Conservation (phyloP, 2,329 filamentous ascomycete genomes). For the Xylaria hypoxylon region DNA sequence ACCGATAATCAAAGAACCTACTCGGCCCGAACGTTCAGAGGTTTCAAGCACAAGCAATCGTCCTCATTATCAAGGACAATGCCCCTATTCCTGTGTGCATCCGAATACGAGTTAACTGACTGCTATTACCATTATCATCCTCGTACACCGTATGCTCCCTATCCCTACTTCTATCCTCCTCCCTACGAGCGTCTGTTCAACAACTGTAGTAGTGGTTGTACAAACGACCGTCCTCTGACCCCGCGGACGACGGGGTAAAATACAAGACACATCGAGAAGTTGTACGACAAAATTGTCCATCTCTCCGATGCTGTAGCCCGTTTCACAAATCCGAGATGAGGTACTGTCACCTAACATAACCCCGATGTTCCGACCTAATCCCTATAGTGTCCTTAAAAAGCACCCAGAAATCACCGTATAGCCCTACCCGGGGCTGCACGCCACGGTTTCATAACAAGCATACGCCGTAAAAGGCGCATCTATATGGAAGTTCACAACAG, state of each 20-base stretch:
- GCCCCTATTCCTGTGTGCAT: too few relatives aligned
- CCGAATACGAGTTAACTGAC: constrained; percentile 2
- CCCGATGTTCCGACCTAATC: not conserved
- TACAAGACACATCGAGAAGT: constrained; percentile 2
- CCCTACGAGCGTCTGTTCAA: constrained; percentile 3
- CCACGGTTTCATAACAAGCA: not conserved
- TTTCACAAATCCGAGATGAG: constrained; percentile 21
- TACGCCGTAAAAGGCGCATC: not conserved
- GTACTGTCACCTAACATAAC: constrained; percentile 5
- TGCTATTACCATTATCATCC: constrained; percentile 5
- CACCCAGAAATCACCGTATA: not conserved
- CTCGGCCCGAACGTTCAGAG: too few relatives aligned
- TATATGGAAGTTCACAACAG: not conserved
- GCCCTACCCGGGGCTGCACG: not conserved
- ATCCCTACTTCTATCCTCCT: not conserved
- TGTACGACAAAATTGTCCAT: constrained; percentile 16
- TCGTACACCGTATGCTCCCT: constrained; percentile 9
- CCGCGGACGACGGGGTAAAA: constrained; percentile 13
- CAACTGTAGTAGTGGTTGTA: constrained; percentile 15
- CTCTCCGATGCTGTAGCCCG: constrained; percentile 18
- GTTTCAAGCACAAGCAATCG: too few relatives aligned
- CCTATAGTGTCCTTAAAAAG: constrained; percentile 1
- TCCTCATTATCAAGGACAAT: too few relatives aligned
- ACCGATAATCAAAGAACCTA: too few relatives aligned
- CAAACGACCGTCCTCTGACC: constrained; percentile 15